Conservation (phyloP, 1,284 basidiomycete genomes). For the Lentinula novae-zelandiae region DNA sequence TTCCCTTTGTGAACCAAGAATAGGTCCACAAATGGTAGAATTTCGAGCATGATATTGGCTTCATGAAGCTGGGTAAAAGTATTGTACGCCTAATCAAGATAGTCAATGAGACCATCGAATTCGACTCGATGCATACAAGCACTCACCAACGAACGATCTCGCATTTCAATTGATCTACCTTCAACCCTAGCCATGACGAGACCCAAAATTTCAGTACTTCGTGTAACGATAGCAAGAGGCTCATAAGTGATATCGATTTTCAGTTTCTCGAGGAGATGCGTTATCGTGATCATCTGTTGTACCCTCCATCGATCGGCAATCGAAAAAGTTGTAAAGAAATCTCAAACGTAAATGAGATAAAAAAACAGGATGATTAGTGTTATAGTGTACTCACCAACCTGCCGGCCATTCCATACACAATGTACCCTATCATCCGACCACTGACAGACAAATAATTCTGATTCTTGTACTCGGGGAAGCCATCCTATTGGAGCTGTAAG, state of each 20-base stretch:
- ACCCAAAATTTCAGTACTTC: constrained; percentile 34
- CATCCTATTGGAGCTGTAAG: not conserved
- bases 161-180: constrained; percentile 32
- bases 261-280: constrained; percentile 30
- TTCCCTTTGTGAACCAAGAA: constrained; percentile 10
- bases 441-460: constrained; percentile 30
- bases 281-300: constrained; percentile 30
- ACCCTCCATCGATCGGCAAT: constrained; percentile 25
- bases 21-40: no score
- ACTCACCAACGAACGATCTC: constrained; percentile 30
- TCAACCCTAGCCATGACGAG: constrained; percentile 39
- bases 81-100: constrained; percentile 1
- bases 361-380: no score
- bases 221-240: constrained; percentile 41
- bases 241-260: constrained; percentile 36
- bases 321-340: constrained; percentile 21
- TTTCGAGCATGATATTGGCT: not conserved
- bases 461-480: constrained; percentile 28
- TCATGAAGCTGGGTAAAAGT: constrained; percentile 6
- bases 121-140: not conserved
- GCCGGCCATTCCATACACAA: constrained; percentile 24
- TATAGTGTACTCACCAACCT: constrained; percentile 26
- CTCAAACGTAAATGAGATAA: no score
- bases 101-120: no score
- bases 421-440: constrained; percentile 24